Percentiles rank a stretch among this genome's conserved stretches.
phyloP scores from a whole-genome alignment of 805 yeast species.

The Metschnikowia shivogae region DNA sequence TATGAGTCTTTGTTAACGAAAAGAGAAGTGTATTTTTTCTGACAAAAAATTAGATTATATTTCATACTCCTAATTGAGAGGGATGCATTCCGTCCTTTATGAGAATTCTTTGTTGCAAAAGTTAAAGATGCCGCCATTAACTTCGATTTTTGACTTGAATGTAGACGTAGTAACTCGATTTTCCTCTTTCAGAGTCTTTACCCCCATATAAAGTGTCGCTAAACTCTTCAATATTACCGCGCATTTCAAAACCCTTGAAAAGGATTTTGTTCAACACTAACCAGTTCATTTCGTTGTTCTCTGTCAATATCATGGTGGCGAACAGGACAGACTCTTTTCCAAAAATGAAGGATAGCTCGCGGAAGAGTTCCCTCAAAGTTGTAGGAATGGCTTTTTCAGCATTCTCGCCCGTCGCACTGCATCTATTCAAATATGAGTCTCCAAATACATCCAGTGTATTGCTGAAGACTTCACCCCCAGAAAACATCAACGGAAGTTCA shows the following conservation, averaged over 20 bases:
- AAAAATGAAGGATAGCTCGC: conserved; percentile 24
- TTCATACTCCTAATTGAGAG: background rate
- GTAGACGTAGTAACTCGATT: conserved; percentile 23
- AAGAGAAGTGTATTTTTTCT: no score
- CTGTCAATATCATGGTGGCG: conserved; percentile 26
- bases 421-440: background rate
- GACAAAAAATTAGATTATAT: background rate
- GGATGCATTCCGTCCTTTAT: background rate
- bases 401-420: background rate
- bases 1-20: no score
- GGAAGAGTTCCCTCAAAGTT: conserved; percentile 12
- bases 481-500: conserved; percentile 25
- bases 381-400: background rate
- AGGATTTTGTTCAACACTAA: conserved; percentile 24
- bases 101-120: no score
- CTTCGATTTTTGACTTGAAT: conserved; percentile 24
- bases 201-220: conserved; percentile 21
- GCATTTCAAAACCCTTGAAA: conserved; percentile 29
- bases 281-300: conserved; percentile 27
- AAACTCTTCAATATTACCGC: conserved; percentile 27
- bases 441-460: conserved; percentile 2
- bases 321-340: conserved; percentile 33
- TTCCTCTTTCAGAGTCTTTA: conserved; percentile 9
- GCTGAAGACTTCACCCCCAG: conserved; percentile 7
- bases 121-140: background rate